These are phyloP conservation scores for Russula brevipes DNA, from an alignment of 768 basidiomycete genomes.

Conservation along the genomic window DNA sequence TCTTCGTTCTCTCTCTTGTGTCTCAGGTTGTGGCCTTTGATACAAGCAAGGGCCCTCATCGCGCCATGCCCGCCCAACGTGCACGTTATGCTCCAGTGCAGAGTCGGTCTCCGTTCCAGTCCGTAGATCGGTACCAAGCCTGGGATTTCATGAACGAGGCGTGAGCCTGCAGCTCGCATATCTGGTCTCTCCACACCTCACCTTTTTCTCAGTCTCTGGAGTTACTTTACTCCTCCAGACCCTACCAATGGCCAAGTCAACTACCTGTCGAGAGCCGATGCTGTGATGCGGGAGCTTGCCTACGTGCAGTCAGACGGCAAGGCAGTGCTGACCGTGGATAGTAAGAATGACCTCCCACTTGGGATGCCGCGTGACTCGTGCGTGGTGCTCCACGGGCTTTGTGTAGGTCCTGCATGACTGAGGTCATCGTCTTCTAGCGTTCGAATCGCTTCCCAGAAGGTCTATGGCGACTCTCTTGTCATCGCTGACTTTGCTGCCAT, in stretches of 20 bases:
- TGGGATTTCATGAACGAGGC: background rate
- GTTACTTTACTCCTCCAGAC: background rate
- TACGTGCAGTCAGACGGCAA: background rate
- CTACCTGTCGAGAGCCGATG: background rate
- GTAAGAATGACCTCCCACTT: conserved; percentile 1
- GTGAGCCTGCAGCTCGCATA: background rate
- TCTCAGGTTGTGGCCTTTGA: background rate
- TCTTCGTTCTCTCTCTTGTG: background rate
- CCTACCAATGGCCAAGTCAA: background rate
- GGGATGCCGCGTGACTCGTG: conserved; percentile 13
- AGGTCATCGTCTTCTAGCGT: background rate
- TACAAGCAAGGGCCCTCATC: background rate
- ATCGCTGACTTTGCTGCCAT: background rate
- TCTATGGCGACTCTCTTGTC: background rate
- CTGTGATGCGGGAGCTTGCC: background rate
- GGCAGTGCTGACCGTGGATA: background rate
- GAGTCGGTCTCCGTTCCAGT: background rate
- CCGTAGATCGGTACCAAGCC: background rate
- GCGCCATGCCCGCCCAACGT: background rate
- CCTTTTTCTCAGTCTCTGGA: background rate
- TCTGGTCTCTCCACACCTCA: background rate
- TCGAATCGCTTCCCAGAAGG: background rate
- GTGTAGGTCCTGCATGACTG: background rate
- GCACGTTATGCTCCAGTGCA: background rate
- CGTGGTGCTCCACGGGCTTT: background rate